Base-by-base conservation (phyloP, 805 yeast genomes). In the Phaffomyces opuntiae region DNA sequence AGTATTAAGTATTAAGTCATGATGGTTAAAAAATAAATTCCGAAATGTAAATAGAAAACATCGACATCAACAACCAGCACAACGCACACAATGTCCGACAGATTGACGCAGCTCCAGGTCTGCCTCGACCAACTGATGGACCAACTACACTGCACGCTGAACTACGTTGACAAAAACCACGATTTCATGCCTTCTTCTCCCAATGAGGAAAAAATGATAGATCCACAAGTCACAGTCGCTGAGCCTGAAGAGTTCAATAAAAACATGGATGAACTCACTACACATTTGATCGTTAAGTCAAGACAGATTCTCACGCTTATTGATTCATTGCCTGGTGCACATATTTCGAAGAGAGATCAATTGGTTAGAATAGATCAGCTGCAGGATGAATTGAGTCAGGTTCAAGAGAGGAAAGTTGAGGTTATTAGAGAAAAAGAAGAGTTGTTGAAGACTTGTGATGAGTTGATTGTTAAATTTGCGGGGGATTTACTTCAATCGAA, bases 291-390 rank as follows among this genome's bases (percentile, higher is more conserved):
- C 25, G 65, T 88, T 47, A 90, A 90, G 59, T 78, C 95, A 6
- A 76, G 95, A 55, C 98, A 93, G 62, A 85, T 91, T 14, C 76
- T 87, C 36, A 81, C 86, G 56, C 75, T 91, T 26, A 89, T 91
- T 36, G 95, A 87, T 59, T 80, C 95, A 3, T 68, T 91, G 38
- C 99, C 99, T 0, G 98, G 97, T 12, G 87, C 88, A 3, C 96
- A 95, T 9, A 90, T 84, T 1, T 78, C 90, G 2, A 84, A 86
- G 24, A 77, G 73, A 39, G 82, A 78, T 45, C 98, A 90, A 63
- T 61, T 89, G 60, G 65, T 67, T 26, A 73, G 74, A 48, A 85
- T 91, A 16, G 75, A 74, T 42, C 70, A 68, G 13, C 67, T 93
- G 40, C 83, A 86, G 41, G 60, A 62, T 39, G 87, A 86, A 53